Conservation (phyloP, 192 early-diverging fungal genomes). For the Kickxella alabastrina region DNA sequence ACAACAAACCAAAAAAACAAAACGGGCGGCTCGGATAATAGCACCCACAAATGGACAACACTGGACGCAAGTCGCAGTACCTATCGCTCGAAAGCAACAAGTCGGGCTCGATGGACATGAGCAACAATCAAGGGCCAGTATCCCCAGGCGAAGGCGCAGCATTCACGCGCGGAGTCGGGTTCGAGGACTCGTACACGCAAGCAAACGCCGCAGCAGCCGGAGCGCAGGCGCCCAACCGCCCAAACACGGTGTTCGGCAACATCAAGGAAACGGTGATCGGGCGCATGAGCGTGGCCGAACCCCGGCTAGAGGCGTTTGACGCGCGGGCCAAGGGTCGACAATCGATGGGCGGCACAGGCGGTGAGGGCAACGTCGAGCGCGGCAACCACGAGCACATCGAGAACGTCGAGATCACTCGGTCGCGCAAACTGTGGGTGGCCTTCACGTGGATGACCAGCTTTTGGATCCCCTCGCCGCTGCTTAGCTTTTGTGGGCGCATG, state of each 20-base stretch:
- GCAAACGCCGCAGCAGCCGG: slow-evolving; percentile 9
- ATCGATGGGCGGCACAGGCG: slow-evolving; percentile 32
- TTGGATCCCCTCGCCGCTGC: slow-evolving; percentile 36
- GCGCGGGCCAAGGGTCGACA: background rate
- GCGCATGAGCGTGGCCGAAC: slow-evolving; percentile 4
- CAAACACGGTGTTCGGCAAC: slow-evolving; percentile 17
- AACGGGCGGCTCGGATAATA: too few relatives aligned
- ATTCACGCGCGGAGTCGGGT: slow-evolving; percentile 44
- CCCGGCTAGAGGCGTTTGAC: slow-evolving; percentile 2
- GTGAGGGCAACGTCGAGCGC: slow-evolving; percentile 45
- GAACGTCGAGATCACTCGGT: slow-evolving; percentile 26
- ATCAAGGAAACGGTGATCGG: slow-evolving; percentile 20
- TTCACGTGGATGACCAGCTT: slow-evolving; percentile 30
- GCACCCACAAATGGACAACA: slow-evolving; percentile 18
- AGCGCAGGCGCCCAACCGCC: slow-evolving; percentile 1
- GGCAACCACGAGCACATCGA: slow-evolving; percentile 45
- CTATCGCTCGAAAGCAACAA: slow-evolving; percentile 21
- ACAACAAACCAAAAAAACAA: too few relatives aligned
- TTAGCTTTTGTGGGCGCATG: slow-evolving; percentile 57
- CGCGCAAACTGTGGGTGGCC: slow-evolving; percentile 29
- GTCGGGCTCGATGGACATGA: slow-evolving; percentile 14
- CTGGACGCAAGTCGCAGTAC: slow-evolving; percentile 34
- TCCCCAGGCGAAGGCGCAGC: slow-evolving; percentile 15
- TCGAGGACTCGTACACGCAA: slow-evolving; percentile 17
- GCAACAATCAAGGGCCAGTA: slow-evolving; percentile 5